A percentile compares a stretch with the other conserved stretches of the same genome.
phyloP scores from a whole-genome alignment of 2,329 filamentous ascomycete genomes.

The Raffaelea albimanens region DNA sequence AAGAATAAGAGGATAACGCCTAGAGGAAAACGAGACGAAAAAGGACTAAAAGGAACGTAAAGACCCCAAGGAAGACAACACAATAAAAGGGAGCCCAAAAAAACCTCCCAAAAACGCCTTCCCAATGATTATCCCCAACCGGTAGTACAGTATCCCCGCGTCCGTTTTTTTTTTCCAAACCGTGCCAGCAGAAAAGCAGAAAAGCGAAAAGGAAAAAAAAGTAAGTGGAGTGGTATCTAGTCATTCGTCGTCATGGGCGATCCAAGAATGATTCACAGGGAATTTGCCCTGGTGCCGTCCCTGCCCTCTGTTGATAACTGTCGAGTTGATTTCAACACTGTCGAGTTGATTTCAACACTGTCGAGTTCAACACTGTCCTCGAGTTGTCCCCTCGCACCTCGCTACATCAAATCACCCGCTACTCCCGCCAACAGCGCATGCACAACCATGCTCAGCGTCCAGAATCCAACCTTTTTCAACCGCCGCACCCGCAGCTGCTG shows the following conservation, averaged over 20 bases:
- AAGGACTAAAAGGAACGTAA: too few species aligned
- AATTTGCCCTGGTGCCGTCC: background rate
- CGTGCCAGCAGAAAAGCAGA: background rate
- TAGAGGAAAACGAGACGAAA: background rate
- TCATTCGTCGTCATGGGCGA: background rate
- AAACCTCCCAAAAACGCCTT: background rate
- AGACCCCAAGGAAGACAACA: too few species aligned
- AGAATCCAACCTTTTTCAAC: slow-evolving; percentile 88
- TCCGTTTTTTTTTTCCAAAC: background rate
- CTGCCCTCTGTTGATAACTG: too few species aligned
- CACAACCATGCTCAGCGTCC: slow-evolving; percentile 85
- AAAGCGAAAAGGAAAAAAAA: background rate
- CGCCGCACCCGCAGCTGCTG: slow-evolving; percentile 76
- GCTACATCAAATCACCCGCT: slow-evolving; percentile 62
- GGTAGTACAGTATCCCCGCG: too few species aligned
- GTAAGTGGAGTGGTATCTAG: slow-evolving; percentile 1
- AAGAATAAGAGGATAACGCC: background rate
- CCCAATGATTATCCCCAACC: too few species aligned
- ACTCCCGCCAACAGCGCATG: slow-evolving; percentile 94
- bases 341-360: too few species aligned
- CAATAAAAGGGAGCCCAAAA: background rate
- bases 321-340: too few species aligned
- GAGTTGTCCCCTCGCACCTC: background rate
- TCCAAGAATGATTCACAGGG: too few species aligned
- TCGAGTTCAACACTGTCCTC: background rate